Conservation (phyloP, 2,329 filamentous ascomycete genomes). For the Phaeomoniella chlamydospora region DNA sequence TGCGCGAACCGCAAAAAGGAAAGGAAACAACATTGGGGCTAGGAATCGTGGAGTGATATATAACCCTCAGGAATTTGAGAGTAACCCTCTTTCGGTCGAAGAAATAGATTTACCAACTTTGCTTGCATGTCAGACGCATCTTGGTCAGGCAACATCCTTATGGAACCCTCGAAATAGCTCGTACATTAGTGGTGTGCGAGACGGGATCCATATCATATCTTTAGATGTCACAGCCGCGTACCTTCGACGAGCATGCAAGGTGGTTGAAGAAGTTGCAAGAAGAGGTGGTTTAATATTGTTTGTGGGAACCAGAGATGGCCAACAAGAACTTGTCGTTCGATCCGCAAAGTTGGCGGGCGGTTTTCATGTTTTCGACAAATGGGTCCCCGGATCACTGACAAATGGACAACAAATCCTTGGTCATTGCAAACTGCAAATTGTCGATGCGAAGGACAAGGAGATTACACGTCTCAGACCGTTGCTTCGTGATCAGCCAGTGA, state of each 20-base stretch:
- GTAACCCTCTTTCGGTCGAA: constrained; percentile 57
- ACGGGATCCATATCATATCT: constrained; percentile 84
- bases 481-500: constrained; percentile 45
- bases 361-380: constrained; percentile 83
- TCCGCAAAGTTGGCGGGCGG: constrained; percentile 65
- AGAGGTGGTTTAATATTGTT: constrained; percentile 78
- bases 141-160: constrained; percentile 77
- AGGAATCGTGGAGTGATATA: constrained; percentile 38
- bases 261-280: constrained; percentile 76
- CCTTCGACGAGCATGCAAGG: constrained; percentile 79
- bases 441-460: constrained; percentile 59
- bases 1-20: constrained; percentile 16
- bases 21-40: constrained; percentile 3
- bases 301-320: constrained; percentile 71
- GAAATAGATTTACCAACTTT: constrained; percentile 85
- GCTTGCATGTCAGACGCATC: constrained; percentile 72
- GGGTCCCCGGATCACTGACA: constrained; percentile 83
- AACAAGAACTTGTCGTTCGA: constrained; percentile 64
- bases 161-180: constrained; percentile 92
- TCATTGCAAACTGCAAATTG: constrained; percentile 53
- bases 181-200: constrained; percentile 83
- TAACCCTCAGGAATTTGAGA: constrained; percentile 47
- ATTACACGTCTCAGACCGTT: constrained; percentile 51
- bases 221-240: constrained; percentile 81
- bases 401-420: constrained; percentile 84